Evolutionary conservation across 176 grass and related monocot species (phyloP), one percentile per base, ranked within the genome.

Genomic region (Paspalum vaginatum): DNA sequence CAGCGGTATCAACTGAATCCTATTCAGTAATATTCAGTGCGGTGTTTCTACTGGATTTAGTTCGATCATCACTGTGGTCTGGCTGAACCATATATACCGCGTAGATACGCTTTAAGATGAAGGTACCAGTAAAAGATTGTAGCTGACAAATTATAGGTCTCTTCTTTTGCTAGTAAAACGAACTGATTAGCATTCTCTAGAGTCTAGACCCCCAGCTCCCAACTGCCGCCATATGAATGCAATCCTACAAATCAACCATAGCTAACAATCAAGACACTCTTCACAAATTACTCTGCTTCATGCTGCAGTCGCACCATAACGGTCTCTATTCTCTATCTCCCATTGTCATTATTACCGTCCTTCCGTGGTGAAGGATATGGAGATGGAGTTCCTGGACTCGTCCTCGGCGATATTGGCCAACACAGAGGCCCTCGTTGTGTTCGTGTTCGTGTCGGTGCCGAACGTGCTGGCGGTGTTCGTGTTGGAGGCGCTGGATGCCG

Each of bases 361-460:
- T 72, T 99, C 96, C 1, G 85, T 87, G 22, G 90, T 99, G 87
- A 99, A 95, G 21, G 96, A 99, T 45, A 93, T 76, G 20, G 92
- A 99, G 13, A 99, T 99, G 46, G 92, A 99, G 70, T 95, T 99
- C 82, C 96, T 85, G 20, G 92, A 95, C 44, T 87, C 71, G 3
- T 98, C 96, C 56, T 99, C 96, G 4, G 47, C 82, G 24, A 90
- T 68, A 8, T 11, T 73, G 1, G 43, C 72, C 59, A 89, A 27
- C 65, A 26, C 54, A 0, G 87, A 78, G 5, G 84, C 82, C 65
- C 32, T 27, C 7, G 78, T 88, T 8, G 78, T 81, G n/a, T 79
- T n/a, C 11, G 78, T 81, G n/a, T 79, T 88, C 4, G 90, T 85
- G 82, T 79, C 85, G 2, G 90, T 89, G 32, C 37, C 73, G 17